These are phyloP conservation scores for Diacronema lutheri DNA, from an alignment of 78 protist genomes.

Conservation along the genomic window DNA sequence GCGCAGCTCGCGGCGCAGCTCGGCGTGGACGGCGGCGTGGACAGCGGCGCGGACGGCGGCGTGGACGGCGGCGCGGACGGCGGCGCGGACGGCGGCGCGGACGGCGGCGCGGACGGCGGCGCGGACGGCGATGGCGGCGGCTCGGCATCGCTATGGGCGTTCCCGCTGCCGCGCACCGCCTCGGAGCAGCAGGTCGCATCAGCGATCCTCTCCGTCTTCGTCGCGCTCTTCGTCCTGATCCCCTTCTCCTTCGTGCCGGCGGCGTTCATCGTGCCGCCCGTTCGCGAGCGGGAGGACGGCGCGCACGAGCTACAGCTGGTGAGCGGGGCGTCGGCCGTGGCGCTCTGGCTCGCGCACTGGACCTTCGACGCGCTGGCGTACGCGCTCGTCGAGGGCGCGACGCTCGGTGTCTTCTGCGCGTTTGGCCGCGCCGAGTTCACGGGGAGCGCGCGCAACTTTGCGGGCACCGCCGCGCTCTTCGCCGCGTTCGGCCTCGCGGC, in stretches of 20 bases:
- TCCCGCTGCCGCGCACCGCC: background rate
- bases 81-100: too few species aligned
- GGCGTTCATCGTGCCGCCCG: background rate
- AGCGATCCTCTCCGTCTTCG: background rate
- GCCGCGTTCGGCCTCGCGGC: slow-evolving; percentile 19
- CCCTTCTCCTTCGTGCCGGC: slow-evolving; percentile 43
- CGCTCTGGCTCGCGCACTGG: slow-evolving; percentile 34
- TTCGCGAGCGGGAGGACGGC: slow-evolving; percentile 38
- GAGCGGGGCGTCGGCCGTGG: slow-evolving; percentile 28
- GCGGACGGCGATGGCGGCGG: too few species aligned
- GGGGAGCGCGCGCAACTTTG: background rate
- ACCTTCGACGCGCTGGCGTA: slow-evolving; percentile 45
- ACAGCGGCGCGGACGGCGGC: background rate
- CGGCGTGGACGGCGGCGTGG: background rate
- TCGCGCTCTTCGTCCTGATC: slow-evolving; percentile 28
- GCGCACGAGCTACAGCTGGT: slow-evolving; percentile 60
- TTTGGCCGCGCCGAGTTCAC: background rate
- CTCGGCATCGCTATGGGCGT: background rate
- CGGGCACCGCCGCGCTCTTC: slow-evolving; percentile 8
- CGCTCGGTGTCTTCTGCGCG: slow-evolving; percentile 3
- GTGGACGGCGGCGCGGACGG: background rate
- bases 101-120: too few species aligned
- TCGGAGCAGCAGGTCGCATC: too few species aligned
- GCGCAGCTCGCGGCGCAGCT: too few species aligned
- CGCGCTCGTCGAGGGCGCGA: background rate